Percentiles rank a stretch among this genome's conserved stretches.
phyloP scores from a whole-genome alignment of 2,329 filamentous ascomycete genomes.

The Alternaria triticina region DNA sequence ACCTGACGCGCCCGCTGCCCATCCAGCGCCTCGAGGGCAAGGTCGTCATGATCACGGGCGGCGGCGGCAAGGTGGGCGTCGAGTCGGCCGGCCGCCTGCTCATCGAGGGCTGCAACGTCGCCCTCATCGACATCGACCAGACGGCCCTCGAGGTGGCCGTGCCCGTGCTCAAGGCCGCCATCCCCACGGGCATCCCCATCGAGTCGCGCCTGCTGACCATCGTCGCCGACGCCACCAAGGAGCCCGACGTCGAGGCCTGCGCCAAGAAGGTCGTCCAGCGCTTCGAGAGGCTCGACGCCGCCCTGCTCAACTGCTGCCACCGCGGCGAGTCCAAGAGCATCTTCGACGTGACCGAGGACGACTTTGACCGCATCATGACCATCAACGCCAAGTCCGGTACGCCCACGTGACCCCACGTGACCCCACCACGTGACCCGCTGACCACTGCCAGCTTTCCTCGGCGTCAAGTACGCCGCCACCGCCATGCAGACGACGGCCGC shows the following conservation, averaged over 20 bases:
- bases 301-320: constrained; percentile 37
- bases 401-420: constrained; percentile 1
- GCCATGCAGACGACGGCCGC: constrained; percentile 39
- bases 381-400: constrained; percentile 49
- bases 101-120: constrained; percentile 47
- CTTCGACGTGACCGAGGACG: constrained; percentile 46
- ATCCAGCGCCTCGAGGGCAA: constrained; percentile 40
- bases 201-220: constrained; percentile 39
- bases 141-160: constrained; percentile 34
- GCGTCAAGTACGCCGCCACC: constrained; percentile 44
- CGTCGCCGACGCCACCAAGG: constrained; percentile 45
- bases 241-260: constrained; percentile 35
- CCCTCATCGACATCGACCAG: constrained; percentile 44
- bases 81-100: constrained; percentile 46
- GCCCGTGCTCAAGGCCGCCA: constrained; percentile 30
- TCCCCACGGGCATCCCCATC: constrained; percentile 33
- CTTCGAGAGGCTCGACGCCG: constrained; percentile 38
- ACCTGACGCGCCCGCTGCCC: constrained; percentile 34
- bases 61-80: constrained; percentile 42
- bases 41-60: constrained; percentile 44
- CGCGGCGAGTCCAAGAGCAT: constrained; percentile 37
- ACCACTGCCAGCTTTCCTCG: constrained; percentile 41
- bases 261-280: constrained; percentile 33
- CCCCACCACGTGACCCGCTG: neutral
- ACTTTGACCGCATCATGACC: constrained; percentile 46